Evolutionary conservation across 306 rosid genomes (phyloP).

Genomic region (Citrullus amarus): DNA sequence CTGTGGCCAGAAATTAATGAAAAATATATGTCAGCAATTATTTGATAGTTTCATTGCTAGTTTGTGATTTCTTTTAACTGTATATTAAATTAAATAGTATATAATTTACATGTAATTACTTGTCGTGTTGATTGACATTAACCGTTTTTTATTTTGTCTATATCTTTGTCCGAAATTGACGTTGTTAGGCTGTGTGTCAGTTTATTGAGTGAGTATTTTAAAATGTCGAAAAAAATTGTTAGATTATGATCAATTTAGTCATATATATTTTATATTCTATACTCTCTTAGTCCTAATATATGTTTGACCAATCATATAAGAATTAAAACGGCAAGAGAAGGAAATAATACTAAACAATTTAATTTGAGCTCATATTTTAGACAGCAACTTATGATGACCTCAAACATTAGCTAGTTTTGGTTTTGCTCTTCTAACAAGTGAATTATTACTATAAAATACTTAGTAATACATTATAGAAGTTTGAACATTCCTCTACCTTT

Average conservation of each 20-base stretch:
- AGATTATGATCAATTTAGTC: background rate
- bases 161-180: background rate
- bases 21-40: background rate
- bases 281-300: background rate
- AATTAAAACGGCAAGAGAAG: background rate
- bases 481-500: too few species aligned
- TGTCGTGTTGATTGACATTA: background rate
- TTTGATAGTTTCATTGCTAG: background rate
- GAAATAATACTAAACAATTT: background rate
- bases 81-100: background rate
- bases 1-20: background rate
- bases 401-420: too few species aligned
- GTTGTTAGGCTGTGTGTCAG: background rate
- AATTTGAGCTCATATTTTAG: too few species aligned
- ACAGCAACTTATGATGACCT: too few species aligned
- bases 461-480: too few species aligned
- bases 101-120: background rate
- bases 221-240: background rate
- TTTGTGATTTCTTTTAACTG: background rate
- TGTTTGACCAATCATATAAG: too few species aligned
- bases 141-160: background rate
- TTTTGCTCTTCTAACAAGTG: background rate
- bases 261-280: background rate
- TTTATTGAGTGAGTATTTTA: background rate
- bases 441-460: background rate